Evolutionary conservation across 2,329 filamentous ascomycete species (phyloP).

Genomic region (Sporothrix luriei): DNA sequence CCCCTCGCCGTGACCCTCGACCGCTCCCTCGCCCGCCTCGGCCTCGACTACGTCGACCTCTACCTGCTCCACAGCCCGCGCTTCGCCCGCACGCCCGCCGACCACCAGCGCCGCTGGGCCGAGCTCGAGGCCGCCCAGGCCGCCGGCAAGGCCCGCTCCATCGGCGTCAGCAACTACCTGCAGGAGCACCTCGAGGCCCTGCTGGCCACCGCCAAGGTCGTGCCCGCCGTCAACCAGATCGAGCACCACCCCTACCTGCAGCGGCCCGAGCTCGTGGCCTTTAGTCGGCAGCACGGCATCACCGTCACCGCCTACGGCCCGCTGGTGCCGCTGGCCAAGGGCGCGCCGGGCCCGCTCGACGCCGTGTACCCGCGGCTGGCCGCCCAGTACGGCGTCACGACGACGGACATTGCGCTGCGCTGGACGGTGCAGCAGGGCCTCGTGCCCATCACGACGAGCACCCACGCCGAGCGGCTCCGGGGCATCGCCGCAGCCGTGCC

Average conservation of each 20-base stretch:
- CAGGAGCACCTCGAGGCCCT: constrained; percentile 57
- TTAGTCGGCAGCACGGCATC: constrained; percentile 60
- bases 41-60: constrained; percentile 71
- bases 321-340: constrained; percentile 54
- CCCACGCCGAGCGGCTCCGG: constrained; percentile 59
- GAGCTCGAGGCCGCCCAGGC: constrained; percentile 66
- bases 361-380: constrained; percentile 53
- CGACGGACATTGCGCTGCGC: constrained; percentile 59
- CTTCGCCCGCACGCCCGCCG: constrained; percentile 49
- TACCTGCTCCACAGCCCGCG: constrained; percentile 66
- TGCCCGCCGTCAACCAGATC: constrained; percentile 75
- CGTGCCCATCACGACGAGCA: constrained; percentile 61
- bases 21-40: constrained; percentile 64
- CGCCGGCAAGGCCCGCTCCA: constrained; percentile 65
- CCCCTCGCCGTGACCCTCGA: constrained; percentile 56
- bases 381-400: constrained; percentile 59
- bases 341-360: constrained; percentile 57
- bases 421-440: constrained; percentile 63
- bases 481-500: constrained; percentile 53
- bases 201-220: constrained; percentile 59
- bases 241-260: constrained; percentile 76
- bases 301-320: constrained; percentile 58
- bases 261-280: constrained; percentile 60
- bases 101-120: constrained; percentile 62
- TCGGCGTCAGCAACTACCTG: constrained; percentile 76